Percentiles rank a stretch among this genome's conserved stretches.
Conservation (phyloP, 192 early-diverging fungal species). For the Globomyces pollinis-pini region DNA sequence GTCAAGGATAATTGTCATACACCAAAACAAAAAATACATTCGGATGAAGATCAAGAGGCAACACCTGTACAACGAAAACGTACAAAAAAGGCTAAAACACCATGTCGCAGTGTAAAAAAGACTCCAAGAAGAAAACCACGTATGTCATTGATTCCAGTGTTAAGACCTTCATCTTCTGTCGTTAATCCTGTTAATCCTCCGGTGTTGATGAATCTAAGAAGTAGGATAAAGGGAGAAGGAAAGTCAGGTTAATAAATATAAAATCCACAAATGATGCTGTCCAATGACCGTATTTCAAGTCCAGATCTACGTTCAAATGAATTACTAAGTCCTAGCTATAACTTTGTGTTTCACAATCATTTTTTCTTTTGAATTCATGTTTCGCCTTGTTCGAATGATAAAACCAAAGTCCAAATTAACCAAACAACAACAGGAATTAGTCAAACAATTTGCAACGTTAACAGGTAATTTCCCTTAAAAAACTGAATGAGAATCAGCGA, state of each 20-base stretch:
- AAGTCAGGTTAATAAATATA: too few relatives aligned
- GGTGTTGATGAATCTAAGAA: too few relatives aligned
- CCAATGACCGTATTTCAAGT: too few relatives aligned
- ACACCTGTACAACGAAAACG: not conserved
- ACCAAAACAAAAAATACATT: not conserved
- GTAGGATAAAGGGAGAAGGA: too few relatives aligned
- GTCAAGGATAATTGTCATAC: not conserved
- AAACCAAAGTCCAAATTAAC: not conserved
- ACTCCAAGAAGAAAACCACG: not conserved
- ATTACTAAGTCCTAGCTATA: too few relatives aligned
- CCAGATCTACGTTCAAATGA: too few relatives aligned
- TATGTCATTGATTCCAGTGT: not conserved
- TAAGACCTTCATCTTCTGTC: not conserved
- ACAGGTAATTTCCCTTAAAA: not conserved
- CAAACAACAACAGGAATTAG: not conserved
- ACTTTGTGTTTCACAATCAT: too few relatives aligned
- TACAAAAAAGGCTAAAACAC: not conserved
- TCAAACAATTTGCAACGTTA: slow-evolving; percentile 7
- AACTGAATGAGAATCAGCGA: too few relatives aligned
- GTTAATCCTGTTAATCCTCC: too few relatives aligned
- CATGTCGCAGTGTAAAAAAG: not conserved
- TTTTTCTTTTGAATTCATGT: too few relatives aligned
- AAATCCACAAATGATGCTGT: too few relatives aligned
- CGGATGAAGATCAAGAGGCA: not conserved
- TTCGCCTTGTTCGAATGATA: too few relatives aligned